Conservation (phyloP, 371 early-diverging fungal genomes). For the Circinella umbellata region DNA sequence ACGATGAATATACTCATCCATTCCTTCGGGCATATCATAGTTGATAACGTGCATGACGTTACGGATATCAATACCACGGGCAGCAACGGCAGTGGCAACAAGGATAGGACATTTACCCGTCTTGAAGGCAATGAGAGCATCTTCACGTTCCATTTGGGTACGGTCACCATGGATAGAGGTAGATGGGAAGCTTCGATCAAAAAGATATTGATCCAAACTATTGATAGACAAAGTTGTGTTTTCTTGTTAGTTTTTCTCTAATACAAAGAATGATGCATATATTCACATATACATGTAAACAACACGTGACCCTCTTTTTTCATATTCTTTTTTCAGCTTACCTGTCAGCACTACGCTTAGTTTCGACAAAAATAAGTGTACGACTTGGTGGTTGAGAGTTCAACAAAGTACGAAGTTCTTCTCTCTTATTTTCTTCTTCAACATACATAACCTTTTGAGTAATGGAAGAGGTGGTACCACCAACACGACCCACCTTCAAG, state of each 20-base stretch:
- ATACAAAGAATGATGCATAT: no score
- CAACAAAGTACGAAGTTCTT: constrained; percentile 38
- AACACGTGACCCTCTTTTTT: no score
- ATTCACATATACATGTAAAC: no score
- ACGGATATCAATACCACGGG: constrained; percentile 90
- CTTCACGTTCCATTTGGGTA: constrained; percentile 82
- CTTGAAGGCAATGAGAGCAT: constrained; percentile 78
- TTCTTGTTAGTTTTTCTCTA: no score
- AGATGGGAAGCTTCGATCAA: constrained; percentile 66
- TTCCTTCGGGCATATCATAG: constrained; percentile 79
- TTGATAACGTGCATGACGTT: constrained; percentile 87
- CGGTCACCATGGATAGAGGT: constrained; percentile 81
- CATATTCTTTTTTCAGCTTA: constrained; percentile 31
- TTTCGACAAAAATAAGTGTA: constrained; percentile 86
- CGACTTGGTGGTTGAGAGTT: constrained; percentile 55
- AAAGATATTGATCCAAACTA: constrained; percentile 74
- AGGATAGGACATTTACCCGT: constrained; percentile 76
- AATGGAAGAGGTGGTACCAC: constrained; percentile 59
- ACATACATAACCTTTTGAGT: constrained; percentile 78
- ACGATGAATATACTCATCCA: constrained; percentile 87
- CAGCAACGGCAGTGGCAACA: constrained; percentile 93
- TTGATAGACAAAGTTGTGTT: neutral
- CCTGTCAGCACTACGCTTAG: constrained; percentile 81
- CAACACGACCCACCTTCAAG: constrained; percentile 56
- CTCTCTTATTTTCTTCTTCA: constrained; percentile 60